Evolutionary conservation across 2,329 filamentous ascomycete genomes (phyloP), one percentile per base, ranked within the genome.

Genomic region (Torrubiellomyces zombiae): DNA sequence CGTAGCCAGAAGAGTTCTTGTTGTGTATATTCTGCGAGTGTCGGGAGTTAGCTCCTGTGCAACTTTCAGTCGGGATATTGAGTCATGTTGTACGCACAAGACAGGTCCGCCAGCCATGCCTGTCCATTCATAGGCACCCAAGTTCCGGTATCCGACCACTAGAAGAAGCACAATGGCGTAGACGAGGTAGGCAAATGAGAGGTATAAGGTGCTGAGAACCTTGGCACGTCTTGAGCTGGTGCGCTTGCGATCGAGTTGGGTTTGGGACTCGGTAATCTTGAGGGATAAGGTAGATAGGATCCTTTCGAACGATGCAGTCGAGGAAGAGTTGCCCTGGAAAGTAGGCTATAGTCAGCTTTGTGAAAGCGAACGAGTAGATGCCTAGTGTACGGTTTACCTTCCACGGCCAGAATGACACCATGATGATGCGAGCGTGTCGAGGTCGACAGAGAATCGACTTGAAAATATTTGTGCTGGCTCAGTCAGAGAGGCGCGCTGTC

Each of bases 271-370:
- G 20, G 75, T 63, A 48, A 98, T 94, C 55, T 89, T 93, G 26
- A 61, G 59, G 8, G 85, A 79, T 22, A 98, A 68, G 14, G 70
- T 63, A 7, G 82, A 80, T 16, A 98, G 72, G 3, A 76, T 72
- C 60, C 85, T 94, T 56, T 98, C 89, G 46, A 95, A 98, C 4
- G 76, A 80, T 25, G 83, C 85, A 14, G 89, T 77, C 36, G 85
- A 92, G 45, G 68, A 77, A 47, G 76, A 67, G 43, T 80, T 67
- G 52, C 70, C 68, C 82, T 92, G 41, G 18, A n/a, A n/a, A n/a
- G n/a, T n/a, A n/a, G n/a, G n/a, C n/a, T n/a, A n/a, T n/a, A n/a
- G n/a, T n/a, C n/a, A n/a, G n/a, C n/a, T n/a, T n/a, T n/a, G n/a
- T n/a, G n/a, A n/a, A n/a, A n/a, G n/a, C n/a, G n/a, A n/a, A n/a